Percentiles rank a stretch among this genome's conserved stretches.
Evolutionary conservation across 345 rosid genomes (phyloP).

Genomic region (Lepidium africanum): DNA sequence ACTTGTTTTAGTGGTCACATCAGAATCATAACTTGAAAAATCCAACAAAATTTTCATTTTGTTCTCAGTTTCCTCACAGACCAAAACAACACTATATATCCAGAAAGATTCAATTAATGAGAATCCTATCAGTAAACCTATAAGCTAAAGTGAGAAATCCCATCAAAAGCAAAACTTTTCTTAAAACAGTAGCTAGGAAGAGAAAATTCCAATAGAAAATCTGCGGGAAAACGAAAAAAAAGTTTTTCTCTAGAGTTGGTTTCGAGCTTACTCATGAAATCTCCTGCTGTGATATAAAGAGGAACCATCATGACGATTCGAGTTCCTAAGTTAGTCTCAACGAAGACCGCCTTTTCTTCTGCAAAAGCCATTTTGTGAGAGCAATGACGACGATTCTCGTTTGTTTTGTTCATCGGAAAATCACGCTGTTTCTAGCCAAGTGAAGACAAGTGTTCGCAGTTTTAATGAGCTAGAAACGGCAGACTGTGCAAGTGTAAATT

Average conservation of each 20-base stretch:
- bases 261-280: slow-evolving; percentile 42
- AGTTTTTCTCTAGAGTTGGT: background rate
- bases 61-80: background rate
- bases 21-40: background rate
- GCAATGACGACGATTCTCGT: background rate
- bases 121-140: background rate
- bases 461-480: slow-evolving; percentile 9
- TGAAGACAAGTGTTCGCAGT: slow-evolving; percentile 7
- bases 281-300: slow-evolving; percentile 36
- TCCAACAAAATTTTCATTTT: slow-evolving; percentile 1
- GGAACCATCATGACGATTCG: slow-evolving; percentile 46
- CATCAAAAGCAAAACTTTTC: background rate
- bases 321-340: slow-evolving; percentile 53
- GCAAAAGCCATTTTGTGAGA: slow-evolving; percentile 16
- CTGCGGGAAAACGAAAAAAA: background rate
- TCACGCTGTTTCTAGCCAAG: background rate
- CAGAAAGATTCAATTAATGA: background rate
- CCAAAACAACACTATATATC: background rate
- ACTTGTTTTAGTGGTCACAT: background rate
- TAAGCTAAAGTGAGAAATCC: background rate
- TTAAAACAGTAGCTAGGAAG: background rate
- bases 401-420: background rate
- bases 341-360: slow-evolving; percentile 44
- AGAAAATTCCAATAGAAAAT: background rate
- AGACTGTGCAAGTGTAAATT: background rate